Percentiles rank a stretch among this genome's conserved stretches.
phyloP scores from a whole-genome alignment of 1,139 yeast species.

The Yamadazyma friedrichii region DNA sequence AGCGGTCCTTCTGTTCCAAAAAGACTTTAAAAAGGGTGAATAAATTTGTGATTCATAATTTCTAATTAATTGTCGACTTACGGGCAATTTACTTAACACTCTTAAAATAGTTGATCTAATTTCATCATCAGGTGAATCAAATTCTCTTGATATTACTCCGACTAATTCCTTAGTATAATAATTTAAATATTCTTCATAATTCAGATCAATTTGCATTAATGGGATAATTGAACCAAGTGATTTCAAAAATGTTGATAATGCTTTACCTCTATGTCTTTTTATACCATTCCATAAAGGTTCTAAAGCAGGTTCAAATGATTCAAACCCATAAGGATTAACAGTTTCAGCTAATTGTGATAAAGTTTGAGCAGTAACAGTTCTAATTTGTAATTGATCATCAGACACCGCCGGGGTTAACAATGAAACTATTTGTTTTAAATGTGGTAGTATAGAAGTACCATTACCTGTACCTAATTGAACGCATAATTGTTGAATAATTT shows the following conservation, averaged over 20 bases:
- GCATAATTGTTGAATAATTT: constrained; percentile 75
- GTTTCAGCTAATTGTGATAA: constrained; percentile 78
- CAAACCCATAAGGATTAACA: constrained; percentile 89
- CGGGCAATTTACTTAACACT: constrained; percentile 32
- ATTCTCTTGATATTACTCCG: constrained; percentile 66
- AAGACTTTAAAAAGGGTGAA: constrained; percentile 64
- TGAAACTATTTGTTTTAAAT: constrained; percentile 60
- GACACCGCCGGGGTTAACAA: constrained; percentile 60
- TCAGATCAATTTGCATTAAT: constrained; percentile 60
- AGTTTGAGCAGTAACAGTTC: constrained; percentile 70
- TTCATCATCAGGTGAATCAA: constrained; percentile 83
- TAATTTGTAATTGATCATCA: constrained; percentile 70
- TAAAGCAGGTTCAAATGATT: constrained; percentile 67
- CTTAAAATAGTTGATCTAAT: constrained; percentile 73
- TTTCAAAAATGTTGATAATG: constrained; percentile 71
- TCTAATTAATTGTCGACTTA: constrained; percentile 27
- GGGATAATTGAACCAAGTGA: constrained; percentile 84
- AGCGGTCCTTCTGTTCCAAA: constrained; percentile 79
- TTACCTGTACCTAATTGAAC: constrained; percentile 65
- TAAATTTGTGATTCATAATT: constrained; percentile 44
- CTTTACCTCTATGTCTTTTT: constrained; percentile 72
- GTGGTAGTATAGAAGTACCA: constrained; percentile 61
- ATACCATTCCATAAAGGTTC: constrained; percentile 85
- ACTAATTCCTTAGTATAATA: constrained; percentile 77
- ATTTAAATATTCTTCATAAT: constrained; percentile 68